Percentiles rank a stretch among this genome's conserved stretches.
Evolutionary conservation across 495 filamentous ascomycete species (phyloP).

Genomic region (Staphylotrichum longicolle): DNA sequence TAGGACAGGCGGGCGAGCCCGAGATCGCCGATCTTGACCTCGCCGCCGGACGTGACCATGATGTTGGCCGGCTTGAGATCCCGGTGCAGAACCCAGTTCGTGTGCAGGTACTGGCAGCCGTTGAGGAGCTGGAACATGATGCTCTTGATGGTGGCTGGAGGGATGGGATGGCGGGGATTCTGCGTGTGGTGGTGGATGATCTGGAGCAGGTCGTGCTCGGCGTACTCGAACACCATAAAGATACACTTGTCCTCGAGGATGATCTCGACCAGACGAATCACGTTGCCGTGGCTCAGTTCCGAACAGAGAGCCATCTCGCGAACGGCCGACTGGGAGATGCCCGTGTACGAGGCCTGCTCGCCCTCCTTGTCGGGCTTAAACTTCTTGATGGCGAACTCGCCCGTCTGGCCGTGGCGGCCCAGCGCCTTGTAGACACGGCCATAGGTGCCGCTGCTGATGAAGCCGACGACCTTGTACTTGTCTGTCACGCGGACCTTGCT

Average conservation of each 20-base stretch:
- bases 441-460: conserved; percentile 99
- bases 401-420: conserved; percentile 65
- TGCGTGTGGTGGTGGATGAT: conserved; percentile 98
- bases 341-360: conserved; percentile 89
- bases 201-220: conserved; percentile 93
- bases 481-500: conserved; percentile 88
- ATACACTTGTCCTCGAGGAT: conserved; percentile 99
- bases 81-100: conserved; percentile 95
- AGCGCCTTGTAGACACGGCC: conserved; percentile 95
- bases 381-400: conserved; percentile 97
- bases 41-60: conserved; percentile 87
- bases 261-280: conserved; percentile 91
- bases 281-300: conserved; percentile 83
- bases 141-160: conserved; percentile 80
- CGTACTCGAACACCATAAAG: conserved; percentile 99
- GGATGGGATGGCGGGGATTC: conserved; percentile 80
- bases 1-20: conserved; percentile 90
- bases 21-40: conserved; percentile 91
- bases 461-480: conserved; percentile 91
- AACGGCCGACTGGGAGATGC: conserved; percentile 94
- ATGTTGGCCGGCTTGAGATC: conserved; percentile 98
- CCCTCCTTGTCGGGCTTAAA: conserved; percentile 99
- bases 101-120: conserved; percentile 90
- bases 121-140: conserved; percentile 94
- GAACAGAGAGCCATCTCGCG: conserved; percentile 99